These are phyloP conservation scores for Leccinellum albellum DNA, from an alignment of 768 basidiomycete genomes.

Conservation along the genomic window DNA sequence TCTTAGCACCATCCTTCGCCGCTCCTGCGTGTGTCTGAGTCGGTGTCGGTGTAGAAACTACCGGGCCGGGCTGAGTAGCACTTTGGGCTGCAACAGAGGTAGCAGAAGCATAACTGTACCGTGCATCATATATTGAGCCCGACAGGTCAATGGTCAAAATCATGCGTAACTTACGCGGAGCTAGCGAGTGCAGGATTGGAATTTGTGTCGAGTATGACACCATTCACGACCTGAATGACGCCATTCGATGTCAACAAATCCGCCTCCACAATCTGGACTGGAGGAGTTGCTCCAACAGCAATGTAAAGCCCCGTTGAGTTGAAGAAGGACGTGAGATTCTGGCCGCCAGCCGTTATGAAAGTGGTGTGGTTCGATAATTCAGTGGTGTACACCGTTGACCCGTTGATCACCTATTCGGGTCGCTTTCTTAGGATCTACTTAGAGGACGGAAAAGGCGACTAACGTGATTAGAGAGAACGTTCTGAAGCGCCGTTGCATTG, in stretches of 20 bases:
- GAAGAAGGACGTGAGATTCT: conserved; percentile 44
- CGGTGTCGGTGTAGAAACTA: conserved; percentile 26
- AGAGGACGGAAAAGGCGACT: conserved; percentile 11
- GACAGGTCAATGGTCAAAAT: background rate
- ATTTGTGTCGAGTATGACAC: conserved; percentile 47
- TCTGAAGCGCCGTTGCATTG: conserved; percentile 45
- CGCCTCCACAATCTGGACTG: conserved; percentile 51
- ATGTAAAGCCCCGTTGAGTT: conserved; percentile 62
- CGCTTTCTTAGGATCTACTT: background rate
- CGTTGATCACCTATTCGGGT: conserved; percentile 56
- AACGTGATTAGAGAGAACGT: conserved; percentile 60
- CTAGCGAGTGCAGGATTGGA: conserved; percentile 42
- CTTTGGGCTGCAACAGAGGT: conserved; percentile 40
- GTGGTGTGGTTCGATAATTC: conserved; percentile 34
- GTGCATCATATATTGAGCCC: background rate
- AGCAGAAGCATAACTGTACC: conserved; percentile 39
- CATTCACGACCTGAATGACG: conserved; percentile 61
- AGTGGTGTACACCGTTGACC: conserved; percentile 61
- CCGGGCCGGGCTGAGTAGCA: conserved; percentile 39
- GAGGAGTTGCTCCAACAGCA: conserved; percentile 38
- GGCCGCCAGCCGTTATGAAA: conserved; percentile 54
- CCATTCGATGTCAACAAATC: conserved; percentile 66
- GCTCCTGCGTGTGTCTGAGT: background rate
- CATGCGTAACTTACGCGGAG: conserved; percentile 46
- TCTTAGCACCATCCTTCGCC: background rate